Base-by-base conservation (phyloP, 768 basidiomycete genomes). In the Boletus rubescentipes region DNA sequence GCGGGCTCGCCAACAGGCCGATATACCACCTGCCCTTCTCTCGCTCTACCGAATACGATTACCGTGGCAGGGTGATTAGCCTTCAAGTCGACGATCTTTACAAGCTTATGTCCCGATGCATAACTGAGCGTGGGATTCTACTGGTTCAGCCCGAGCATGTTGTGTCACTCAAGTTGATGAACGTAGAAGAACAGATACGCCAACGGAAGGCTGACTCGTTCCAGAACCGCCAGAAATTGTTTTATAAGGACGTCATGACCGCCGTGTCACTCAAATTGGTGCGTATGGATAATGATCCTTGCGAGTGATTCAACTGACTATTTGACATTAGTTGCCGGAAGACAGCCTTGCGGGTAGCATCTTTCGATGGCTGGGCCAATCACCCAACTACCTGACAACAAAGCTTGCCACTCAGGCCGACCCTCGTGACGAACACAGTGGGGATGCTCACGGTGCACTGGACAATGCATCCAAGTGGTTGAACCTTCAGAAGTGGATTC, bases 111-210 rank as follows among this genome's bases (percentile, higher is more conserved):
- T 55, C 68, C 29, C 64, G 64, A 29, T 82, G 80, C 51, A 64
- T 61, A 46, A 46, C 47, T 0, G 60, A 61, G 35, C 61, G 66
- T n/a, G 80, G 80, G 0, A 57, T 82, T 10, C 59, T 80, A 4
- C 62, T 82, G 3, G 59, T 67, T 9, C 80, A 82, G 43, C 81
- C 80, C 0, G 79, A 82, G 39, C 79, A 82, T 37, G 72, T 79
- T 3, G 69, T 80, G 2, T 82, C 80, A 0, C 76, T 76, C 53
- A 69, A 73, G 51, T 64, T 81, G 34, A 73, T 75, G 73, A 67
- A 68, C 0, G 57, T 80, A 12, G 73, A 80, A 29, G 53, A 49
- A 34, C 57, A 63, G n/a, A 49, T 70, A 11, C 21, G 23, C 18
- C 5, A n/a, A 32, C 1, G 18, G 10, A 29, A 39, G 21, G 54